Evolutionary conservation across 805 yeast genomes (phyloP), one percentile per base, ranked within the genome.

Genomic region (Scheffersomyces ergatensis): DNA sequence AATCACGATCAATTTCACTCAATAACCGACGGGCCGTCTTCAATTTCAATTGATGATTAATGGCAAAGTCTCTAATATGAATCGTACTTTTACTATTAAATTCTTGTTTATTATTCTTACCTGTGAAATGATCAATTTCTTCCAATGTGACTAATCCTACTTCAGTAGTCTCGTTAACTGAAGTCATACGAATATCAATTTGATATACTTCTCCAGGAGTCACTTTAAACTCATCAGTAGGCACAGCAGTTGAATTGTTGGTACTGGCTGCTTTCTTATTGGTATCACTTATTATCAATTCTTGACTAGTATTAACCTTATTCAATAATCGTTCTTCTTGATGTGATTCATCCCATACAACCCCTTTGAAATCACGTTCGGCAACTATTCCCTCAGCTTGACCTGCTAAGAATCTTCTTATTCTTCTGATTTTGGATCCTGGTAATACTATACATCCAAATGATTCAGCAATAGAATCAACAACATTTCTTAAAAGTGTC

Each of bases 371-470:
- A 50, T 88, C 96, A 57, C 82, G 78, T 69, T 92, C 99, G 29
- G 90, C 92, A 48, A 89, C 93, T 40, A 89, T 72, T 59, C 89
- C 93, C 58, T 89, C 95, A 44, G 90, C 83, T 72, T 93, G 99
- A 39, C 99, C 99, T 30, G 96, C 95, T 57, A 93, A 78, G 55
- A 92, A 93, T 58, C 98, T 80, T 71, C 96, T 80, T 43, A 90
- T 76, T 62, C 97, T 79, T 68, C 99, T 84, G 33, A 93, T 86
- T 60, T 88, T 83, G 17, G 97, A 87, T 0, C 96, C 96, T 23
- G 98, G 98, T 27, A 87, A 89, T 40, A 93, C 89, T 43, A 74
- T 73, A 71, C 96, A 89, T 60, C 85, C 80, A 67, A 82, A 93
- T 1, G 84, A 72, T 43, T 76, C 76, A n/a, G 96, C 98, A 55